Conservation (phyloP, 1,284 basidiomycete species). For the Leccinum cinnamomeum region DNA sequence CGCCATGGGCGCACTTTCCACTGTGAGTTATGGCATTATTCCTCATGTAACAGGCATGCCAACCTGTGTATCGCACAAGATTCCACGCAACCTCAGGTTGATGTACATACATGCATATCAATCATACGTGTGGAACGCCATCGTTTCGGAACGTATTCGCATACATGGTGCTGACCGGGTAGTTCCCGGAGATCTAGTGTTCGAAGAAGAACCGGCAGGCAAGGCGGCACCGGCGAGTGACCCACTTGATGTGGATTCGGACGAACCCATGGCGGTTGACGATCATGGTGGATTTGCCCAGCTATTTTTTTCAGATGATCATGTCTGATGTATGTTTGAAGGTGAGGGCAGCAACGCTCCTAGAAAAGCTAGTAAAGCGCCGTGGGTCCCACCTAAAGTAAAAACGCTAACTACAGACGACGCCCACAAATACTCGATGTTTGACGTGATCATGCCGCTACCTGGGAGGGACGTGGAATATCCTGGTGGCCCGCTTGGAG, state of each 20-base stretch:
- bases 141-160: conserved; percentile 90
- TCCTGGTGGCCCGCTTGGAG: conserved; percentile 79
- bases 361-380: conserved; percentile 47
- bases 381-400: conserved; percentile 64
- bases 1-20: conserved; percentile 83
- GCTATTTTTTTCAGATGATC: conserved; percentile 7
- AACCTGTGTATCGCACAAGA: conserved; percentile 47
- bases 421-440: conserved; percentile 77
- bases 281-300: conserved; percentile 42
- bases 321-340: conserved; percentile 13
- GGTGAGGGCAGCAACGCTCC: conserved; percentile 33
- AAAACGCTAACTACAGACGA: conserved; percentile 79
- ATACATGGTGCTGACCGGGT: conserved; percentile 74
- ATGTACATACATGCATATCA: conserved; percentile 99
- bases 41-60: not conserved
- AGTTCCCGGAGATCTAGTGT: conserved; percentile 87
- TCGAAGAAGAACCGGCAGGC: conserved; percentile 44
- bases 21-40: conserved; percentile 50
- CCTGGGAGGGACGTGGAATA: conserved; percentile 92
- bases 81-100: conserved; percentile 89
- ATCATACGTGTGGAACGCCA: conserved; percentile 97
- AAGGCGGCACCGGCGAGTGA: conserved; percentile 37
- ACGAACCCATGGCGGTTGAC: conserved; percentile 38
- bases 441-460: conserved; percentile 94
- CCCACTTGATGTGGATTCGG: conserved; percentile 37